These are phyloP conservation scores for Dovyalis caffra DNA, from an alignment of 345 rosid species.

Conservation along the genomic window DNA sequence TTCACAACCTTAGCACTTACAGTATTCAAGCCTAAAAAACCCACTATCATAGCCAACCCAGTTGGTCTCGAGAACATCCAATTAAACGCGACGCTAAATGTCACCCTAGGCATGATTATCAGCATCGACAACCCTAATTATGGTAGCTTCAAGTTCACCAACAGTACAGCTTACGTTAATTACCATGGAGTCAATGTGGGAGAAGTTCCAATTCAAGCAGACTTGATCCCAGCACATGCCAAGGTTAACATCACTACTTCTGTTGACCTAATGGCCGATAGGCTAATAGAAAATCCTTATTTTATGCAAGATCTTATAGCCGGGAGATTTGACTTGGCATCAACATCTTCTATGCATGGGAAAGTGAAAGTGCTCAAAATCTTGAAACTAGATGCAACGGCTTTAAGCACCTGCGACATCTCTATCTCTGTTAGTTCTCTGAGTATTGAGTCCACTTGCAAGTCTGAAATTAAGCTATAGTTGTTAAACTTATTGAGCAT, in stretches of 20 bases:
- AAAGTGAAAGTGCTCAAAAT: slow-evolving; percentile 28
- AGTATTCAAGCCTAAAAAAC: slow-evolving; percentile 45
- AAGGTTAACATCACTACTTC: slow-evolving; percentile 31
- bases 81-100: slow-evolving; percentile 6
- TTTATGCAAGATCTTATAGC: slow-evolving; percentile 29
- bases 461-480: slow-evolving; percentile 31
- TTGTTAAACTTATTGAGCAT: not conserved
- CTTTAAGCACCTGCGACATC: slow-evolving; percentile 25
- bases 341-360: slow-evolving; percentile 37
- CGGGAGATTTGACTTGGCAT: slow-evolving; percentile 36
- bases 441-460: slow-evolving; percentile 19
- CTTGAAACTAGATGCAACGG: slow-evolving; percentile 31
- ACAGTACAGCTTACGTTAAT: slow-evolving; percentile 23
- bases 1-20: slow-evolving; percentile 34
- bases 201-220: slow-evolving; percentile 18
- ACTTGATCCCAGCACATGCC: slow-evolving; percentile 25
- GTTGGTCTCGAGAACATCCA: slow-evolving; percentile 26
- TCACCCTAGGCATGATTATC: slow-evolving; percentile 29
- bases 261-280: slow-evolving; percentile 24
- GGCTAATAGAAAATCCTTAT: slow-evolving; percentile 19
- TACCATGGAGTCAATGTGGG: slow-evolving; percentile 29
- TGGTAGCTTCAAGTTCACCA: slow-evolving; percentile 38
- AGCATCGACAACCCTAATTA: slow-evolving; percentile 41
- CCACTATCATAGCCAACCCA: slow-evolving; percentile 29
- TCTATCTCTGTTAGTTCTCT: slow-evolving; percentile 16